Conservation (phyloP, 352 stramenopile species). For the Phytopythium ostracodes region DNA sequence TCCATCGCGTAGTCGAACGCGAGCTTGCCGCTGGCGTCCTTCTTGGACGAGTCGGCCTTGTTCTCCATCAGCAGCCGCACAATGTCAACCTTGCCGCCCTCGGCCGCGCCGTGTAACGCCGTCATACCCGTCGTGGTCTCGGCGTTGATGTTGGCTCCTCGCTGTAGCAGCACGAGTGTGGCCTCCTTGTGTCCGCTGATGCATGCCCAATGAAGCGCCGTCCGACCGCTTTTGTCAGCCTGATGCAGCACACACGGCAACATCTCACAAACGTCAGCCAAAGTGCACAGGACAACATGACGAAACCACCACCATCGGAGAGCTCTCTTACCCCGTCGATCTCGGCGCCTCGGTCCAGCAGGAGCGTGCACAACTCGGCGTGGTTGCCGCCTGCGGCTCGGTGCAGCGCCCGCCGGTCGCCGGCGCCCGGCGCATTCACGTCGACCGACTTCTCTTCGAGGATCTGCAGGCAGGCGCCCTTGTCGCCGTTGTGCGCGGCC, state of each 20-base stretch:
- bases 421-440: slow-evolving; percentile 83
- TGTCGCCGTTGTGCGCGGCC: slow-evolving; percentile 88
- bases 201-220: slow-evolving; percentile 89
- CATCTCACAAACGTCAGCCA: not conserved
- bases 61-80: slow-evolving; percentile 90
- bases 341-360: slow-evolving; percentile 84
- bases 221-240: slow-evolving; percentile 91
- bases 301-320: too few relatives aligned
- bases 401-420: slow-evolving; percentile 85
- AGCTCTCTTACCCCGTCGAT: slow-evolving; percentile 79
- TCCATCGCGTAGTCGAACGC: slow-evolving; percentile 91
- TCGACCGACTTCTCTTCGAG: slow-evolving; percentile 86
- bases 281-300: not conserved
- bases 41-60: slow-evolving; percentile 85
- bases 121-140: slow-evolving; percentile 90
- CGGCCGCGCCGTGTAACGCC: slow-evolving; percentile 83
- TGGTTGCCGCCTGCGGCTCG: slow-evolving; percentile 87
- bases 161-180: slow-evolving; percentile 79
- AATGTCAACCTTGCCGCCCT: slow-evolving; percentile 90
- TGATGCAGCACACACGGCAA: slow-evolving; percentile 17
- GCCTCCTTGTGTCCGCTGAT: slow-evolving; percentile 92
- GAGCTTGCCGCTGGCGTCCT: slow-evolving; percentile 89
- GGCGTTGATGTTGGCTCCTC: slow-evolving; percentile 86
- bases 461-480: slow-evolving; percentile 83
- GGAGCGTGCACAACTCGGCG: slow-evolving; percentile 81